Conservation (phyloP, 768 basidiomycete species). For the Phlebiopsis gigantea region DNA sequence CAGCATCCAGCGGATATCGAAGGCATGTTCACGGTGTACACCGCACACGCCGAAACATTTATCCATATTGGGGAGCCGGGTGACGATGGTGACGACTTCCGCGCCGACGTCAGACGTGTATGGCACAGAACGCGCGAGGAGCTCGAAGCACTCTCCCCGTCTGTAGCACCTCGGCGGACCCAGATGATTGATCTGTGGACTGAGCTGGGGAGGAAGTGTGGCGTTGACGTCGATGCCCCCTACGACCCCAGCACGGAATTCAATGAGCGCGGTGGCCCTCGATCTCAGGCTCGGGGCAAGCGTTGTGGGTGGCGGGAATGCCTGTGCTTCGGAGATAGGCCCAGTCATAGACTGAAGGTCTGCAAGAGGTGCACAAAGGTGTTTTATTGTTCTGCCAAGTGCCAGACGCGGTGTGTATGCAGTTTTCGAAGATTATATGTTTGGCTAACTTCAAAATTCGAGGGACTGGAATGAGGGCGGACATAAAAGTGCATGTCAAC, state of each 20-base stretch:
- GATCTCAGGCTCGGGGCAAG: neutral
- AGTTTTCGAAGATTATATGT: too few species aligned
- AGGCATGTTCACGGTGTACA: neutral
- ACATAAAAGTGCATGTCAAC: neutral
- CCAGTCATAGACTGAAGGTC: neutral
- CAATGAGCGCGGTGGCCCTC: too few species aligned
- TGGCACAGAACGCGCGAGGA: neutral
- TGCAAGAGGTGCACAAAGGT: neutral
- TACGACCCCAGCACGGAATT: neutral
- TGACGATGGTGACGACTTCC: neutral
- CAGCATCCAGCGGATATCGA: neutral
- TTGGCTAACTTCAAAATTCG: too few species aligned
- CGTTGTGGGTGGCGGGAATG: neutral
- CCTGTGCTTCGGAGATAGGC: neutral
- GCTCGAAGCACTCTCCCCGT: neutral
- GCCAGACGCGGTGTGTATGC: neutral
- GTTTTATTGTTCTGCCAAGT: neutral
- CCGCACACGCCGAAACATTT: neutral
- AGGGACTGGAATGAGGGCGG: conserved; percentile 2
- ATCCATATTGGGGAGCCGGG: neutral
- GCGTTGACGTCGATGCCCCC: neutral
- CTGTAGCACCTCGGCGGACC: neutral
- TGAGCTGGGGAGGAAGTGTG: neutral
- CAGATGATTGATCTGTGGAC: neutral
- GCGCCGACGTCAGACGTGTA: neutral